Conservation (phyloP, 208 protist genomes). For the Trypanosoma rangeli region DNA sequence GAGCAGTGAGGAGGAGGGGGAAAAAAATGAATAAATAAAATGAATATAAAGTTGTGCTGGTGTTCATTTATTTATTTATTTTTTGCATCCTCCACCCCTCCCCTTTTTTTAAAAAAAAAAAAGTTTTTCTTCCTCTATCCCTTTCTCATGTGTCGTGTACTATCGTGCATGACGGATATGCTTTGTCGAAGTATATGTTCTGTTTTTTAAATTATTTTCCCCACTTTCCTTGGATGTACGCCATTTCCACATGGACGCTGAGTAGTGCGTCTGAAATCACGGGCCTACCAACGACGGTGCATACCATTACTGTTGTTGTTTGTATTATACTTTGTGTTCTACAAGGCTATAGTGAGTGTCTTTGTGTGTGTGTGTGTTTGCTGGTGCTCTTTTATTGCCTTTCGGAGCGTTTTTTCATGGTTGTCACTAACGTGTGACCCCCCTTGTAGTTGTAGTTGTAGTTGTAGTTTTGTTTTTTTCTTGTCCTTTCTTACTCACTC, state of each 20-base stretch:
- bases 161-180: too few relatives aligned
- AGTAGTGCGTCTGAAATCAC: background rate
- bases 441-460: too few relatives aligned
- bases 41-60: too few relatives aligned
- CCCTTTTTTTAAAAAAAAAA: too few relatives aligned
- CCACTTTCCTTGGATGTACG: background rate
- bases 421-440: too few relatives aligned
- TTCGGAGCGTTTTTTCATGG: background rate
- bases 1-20: background rate
- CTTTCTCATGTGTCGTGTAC: too few relatives aligned
- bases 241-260: background rate
- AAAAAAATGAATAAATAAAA: too few relatives aligned
- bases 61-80: too few relatives aligned
- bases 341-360: background rate
- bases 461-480: conserved; percentile 3
- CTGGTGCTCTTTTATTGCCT: background rate
- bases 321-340: background rate
- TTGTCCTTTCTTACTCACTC: conserved; percentile 2
- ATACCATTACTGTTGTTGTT: background rate
- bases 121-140: too few relatives aligned
- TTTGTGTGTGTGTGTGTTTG: background rate
- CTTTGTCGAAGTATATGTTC: too few relatives aligned
- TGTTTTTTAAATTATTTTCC: too few relatives aligned
- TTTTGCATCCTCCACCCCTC: too few relatives aligned
- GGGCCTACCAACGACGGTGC: background rate